These are phyloP conservation scores for Scortechinia acanthostroma DNA, from an alignment of 2,329 filamentous ascomycete genomes.

Conservation along the genomic window DNA sequence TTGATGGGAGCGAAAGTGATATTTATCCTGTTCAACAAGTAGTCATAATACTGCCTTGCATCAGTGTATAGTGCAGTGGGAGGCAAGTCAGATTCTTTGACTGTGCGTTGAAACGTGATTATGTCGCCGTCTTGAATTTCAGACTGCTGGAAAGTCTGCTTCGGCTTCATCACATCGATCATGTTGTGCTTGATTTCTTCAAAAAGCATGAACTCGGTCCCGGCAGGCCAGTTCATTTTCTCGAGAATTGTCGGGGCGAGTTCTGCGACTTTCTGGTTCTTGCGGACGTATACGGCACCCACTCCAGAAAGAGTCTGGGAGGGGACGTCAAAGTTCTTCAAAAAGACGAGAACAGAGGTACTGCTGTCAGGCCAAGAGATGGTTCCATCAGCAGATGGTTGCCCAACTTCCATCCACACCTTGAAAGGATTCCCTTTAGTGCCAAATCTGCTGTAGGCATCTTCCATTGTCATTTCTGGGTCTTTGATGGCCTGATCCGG, in stretches of 20 bases:
- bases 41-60: constrained; percentile 85
- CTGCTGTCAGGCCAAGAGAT: constrained; percentile 65
- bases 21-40: constrained; percentile 74
- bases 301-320: constrained; percentile 70
- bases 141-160: constrained; percentile 79
- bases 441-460: constrained; percentile 40
- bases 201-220: constrained; percentile 9
- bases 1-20: constrained; percentile 60
- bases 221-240: constrained; percentile 76
- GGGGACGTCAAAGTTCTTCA: constrained; percentile 84
- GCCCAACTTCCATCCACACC: constrained; percentile 77
- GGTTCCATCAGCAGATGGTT: constrained; percentile 61
- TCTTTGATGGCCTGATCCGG: constrained; percentile 84
- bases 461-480: constrained; percentile 69
- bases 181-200: constrained; percentile 93
- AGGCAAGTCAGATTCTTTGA: neutral
- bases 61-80: constrained; percentile 51
- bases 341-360: constrained; percentile 72
- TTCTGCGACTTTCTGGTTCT: constrained; percentile 81
- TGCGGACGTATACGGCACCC: constrained; percentile 79
- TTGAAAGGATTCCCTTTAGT: constrained; percentile 67
- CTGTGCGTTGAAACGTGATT: constrained; percentile 76
- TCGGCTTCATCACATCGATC: constrained; percentile 90
- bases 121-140: constrained; percentile 97
- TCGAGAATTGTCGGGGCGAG: constrained; percentile 70